Percentiles rank a stretch among this genome's conserved stretches.
Conservation (phyloP, 768 basidiomycete genomes). For the Nevesoporus exiguus region DNA sequence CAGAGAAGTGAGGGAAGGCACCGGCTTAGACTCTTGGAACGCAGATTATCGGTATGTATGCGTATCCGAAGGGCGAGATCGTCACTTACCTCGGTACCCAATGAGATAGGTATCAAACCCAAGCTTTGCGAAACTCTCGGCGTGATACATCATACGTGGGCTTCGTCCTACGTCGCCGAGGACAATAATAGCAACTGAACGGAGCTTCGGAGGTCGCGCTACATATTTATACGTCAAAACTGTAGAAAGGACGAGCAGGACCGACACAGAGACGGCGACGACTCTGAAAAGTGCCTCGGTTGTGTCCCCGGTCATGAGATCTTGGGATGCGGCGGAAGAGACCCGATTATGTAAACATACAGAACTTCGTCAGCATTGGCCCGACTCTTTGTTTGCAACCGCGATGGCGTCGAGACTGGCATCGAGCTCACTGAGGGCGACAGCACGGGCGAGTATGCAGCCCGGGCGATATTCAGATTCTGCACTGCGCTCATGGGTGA, state of each 20-base stretch:
- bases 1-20: slow-evolving; percentile 64
- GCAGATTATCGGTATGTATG: neutral
- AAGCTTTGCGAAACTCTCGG: slow-evolving; percentile 82
- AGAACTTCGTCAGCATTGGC: neutral
- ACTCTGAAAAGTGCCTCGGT: slow-evolving; percentile 1
- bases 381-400: slow-evolving; percentile 3
- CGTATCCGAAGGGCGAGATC: neutral
- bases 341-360: slow-evolving; percentile 20
- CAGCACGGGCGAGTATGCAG: neutral
- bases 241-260: slow-evolving; percentile 14
- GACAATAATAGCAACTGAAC: slow-evolving; percentile 85
- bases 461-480: slow-evolving; percentile 5
- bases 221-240: slow-evolving; percentile 17
- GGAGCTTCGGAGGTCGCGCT: slow-evolving; percentile 35
- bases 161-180: slow-evolving; percentile 95
- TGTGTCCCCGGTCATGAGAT: slow-evolving; percentile 1
- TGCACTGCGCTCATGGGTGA: slow-evolving; percentile 20
- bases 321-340: neutral
- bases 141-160: slow-evolving; percentile 99
- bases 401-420: slow-evolving; percentile 19
- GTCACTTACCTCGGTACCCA: slow-evolving; percentile 73
- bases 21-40: slow-evolving; percentile 66
- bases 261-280: slow-evolving; percentile 6
- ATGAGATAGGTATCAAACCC: slow-evolving; percentile 77
- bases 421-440: slow-evolving; percentile 16